Base-by-base conservation (phyloP, 768 basidiomycete genomes). In the Phlebiopsis gigantea region DNA sequence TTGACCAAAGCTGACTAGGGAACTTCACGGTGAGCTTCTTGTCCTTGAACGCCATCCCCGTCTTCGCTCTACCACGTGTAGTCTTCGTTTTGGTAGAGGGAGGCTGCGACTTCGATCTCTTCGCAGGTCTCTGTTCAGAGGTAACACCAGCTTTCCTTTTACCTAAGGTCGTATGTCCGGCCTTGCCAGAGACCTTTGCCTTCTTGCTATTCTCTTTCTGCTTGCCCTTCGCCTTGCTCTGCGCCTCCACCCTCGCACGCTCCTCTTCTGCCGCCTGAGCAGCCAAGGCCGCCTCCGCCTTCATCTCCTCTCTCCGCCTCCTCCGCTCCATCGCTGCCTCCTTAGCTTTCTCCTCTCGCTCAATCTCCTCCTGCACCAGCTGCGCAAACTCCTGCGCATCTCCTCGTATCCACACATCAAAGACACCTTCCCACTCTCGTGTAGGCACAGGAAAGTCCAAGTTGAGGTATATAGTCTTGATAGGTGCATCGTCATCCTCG, bases 321-420 rank as follows among this genome's bases (percentile, higher is more conserved):
- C 79, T 84, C 71, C 76, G 79, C 72, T 85, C 83, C 2, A 69
- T 63, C 4, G 75, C 77, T 6, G 76, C 72, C 65, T 84, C 79
- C 65, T 82, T 87, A 39, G 77, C 75, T 46, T 68, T 73, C 19
- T 71, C 67, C 68, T 84, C 81, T 62, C 77, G 79, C 58, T 77
- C 76, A 30, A 88, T 75, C 69, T 84, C 86, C 22, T 74, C 74
- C 58, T 75, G 77, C 58, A 91, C 67, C 57, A 83, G 67, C 39
- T 72, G 71, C 5, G 90, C 88, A 70, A 95, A 94, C 15, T 66
- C 67, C 68, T 97, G 94, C 2, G 89, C 86, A 65, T 96, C 93
- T 1, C 93, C 92, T 63, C 93, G 83, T 54, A 93, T 70, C 90
- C 92, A 96, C 39, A 82, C 80, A 70, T 97, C 93, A 62, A 97